Percentiles rank a stretch among this genome's conserved stretches.
These are phyloP conservation scores for Crithidia fasciculata DNA, from an alignment of 208 protist genomes.

Conservation along the genomic window DNA sequence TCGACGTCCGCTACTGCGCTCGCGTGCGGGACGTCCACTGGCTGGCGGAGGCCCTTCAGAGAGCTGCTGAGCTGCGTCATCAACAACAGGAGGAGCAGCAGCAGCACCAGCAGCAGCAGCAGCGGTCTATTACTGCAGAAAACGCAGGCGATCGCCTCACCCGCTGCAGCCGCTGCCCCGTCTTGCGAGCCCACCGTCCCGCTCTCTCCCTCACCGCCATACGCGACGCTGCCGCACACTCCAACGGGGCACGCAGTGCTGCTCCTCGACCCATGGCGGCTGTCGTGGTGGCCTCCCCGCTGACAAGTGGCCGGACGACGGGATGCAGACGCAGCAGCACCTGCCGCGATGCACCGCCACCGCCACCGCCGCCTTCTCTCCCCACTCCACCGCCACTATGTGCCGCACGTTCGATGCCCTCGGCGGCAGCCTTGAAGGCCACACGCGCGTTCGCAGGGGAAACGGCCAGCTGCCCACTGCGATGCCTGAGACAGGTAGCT, in stretches of 20 bases:
- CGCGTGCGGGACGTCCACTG: conserved; percentile 6
- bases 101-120: neutral
- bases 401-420: no score
- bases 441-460: no score
- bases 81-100: neutral
- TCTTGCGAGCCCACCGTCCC: neutral
- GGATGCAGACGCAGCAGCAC: neutral
- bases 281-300: neutral
- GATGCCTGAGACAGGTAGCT: conserved; percentile 1
- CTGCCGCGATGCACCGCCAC: neutral
- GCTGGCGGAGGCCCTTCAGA: neutral
- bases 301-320: neutral
- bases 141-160: neutral
- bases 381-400: no score
- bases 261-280: neutral
- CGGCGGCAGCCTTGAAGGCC: no score
- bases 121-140: neutral
- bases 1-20: conserved; percentile 16
- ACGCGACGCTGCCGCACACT: neutral
- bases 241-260: neutral
- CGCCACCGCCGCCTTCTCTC: neutral
- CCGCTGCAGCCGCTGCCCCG: conserved; percentile 8
- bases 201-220: neutral
- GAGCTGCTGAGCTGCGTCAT: neutral
- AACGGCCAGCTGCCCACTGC: neutral